Conservation (phyloP, 805 yeast species). For the Nakazawaea laoshanensis region DNA sequence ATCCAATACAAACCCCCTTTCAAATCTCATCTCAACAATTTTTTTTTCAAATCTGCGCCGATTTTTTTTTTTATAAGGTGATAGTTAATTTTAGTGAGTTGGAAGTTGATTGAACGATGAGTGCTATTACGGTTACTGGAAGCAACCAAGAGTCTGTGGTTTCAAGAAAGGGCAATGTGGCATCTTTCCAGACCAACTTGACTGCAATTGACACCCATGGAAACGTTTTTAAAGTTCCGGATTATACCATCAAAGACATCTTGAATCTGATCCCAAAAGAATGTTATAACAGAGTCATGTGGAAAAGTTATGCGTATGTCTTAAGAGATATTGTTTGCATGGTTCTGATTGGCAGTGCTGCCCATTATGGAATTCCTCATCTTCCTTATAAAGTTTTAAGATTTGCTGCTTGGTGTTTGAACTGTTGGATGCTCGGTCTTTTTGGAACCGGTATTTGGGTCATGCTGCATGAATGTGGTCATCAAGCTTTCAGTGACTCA, state of each 20-base stretch:
- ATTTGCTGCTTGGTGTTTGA: conserved; percentile 32
- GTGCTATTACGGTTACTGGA: conserved; percentile 25
- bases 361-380: conserved; percentile 32
- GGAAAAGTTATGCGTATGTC: conserved; percentile 42
- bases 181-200: conserved; percentile 25
- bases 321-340: conserved; percentile 41
- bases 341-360: conserved; percentile 32
- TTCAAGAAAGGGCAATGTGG: conserved; percentile 32
- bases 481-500: conserved; percentile 51
- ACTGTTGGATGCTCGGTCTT: conserved; percentile 36
- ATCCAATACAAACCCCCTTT: no score
- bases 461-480: conserved; percentile 60
- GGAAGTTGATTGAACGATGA: conserved; percentile 14
- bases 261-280: conserved; percentile 51
- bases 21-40: background rate
- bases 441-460: conserved; percentile 56
- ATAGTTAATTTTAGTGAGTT: background rate
- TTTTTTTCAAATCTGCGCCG: background rate
- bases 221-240: conserved; percentile 50
- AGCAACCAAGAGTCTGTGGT: conserved; percentile 7
- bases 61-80: background rate
- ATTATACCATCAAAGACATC: conserved; percentile 50
- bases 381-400: conserved; percentile 25
- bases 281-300: conserved; percentile 47
- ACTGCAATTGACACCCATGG: conserved; percentile 55